Base-by-base conservation (phyloP, 331 rosid species). In the Ulmus americana region DNA sequence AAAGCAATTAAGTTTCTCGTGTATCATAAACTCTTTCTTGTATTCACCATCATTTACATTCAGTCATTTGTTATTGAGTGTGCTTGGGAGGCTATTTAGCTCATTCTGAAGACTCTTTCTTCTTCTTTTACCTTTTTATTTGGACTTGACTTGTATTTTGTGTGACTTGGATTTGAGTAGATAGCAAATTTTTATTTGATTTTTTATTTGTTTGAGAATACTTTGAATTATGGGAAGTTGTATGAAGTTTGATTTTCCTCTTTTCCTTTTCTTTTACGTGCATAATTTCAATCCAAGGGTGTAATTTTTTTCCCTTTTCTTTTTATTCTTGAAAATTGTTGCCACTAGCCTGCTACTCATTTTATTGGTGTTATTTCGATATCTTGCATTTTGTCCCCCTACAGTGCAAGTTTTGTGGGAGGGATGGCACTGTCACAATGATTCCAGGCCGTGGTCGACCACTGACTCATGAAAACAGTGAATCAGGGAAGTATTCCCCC, bases 331-430 rank as follows among this genome's bases (percentile, higher is more conserved):
- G 35, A 63, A 52, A 16, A n/a, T 6, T 18, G 50, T 58, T 8
- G 44, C 38, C 11, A 0, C 38, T 7, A 54, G 35, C 35, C 35
- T 28, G 35, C 35, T 28, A 75, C 52, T 54, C 49, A 48, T 55
- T 35, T 46, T 41, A 54, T 22, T 38, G 70, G n/a, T 68, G 63
- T 55, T 63, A 59, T 79, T 50, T 53, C 64, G 20, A 51, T 53
- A 42, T 42, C 56, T 56, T 76, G 57, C 42, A 9, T 48, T 65
- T 40, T 62, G 73, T 45, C 12, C n/a, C 12, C 46, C 57, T 70
- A 45, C 52, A 88, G 96, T 91, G 97, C 87, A 91, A 91, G 80
- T 82, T 91, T 41, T 88, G 96, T 80, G 85, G 80, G 71, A 81
- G 97, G 74, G 94, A 78, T 5, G 96, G 97, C 65, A 86, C 85